Evolutionary conservation across 495 filamentous ascomycete species (phyloP), one percentile per base, ranked within the genome.

Genomic region (Margaritispora aquatica): DNA sequence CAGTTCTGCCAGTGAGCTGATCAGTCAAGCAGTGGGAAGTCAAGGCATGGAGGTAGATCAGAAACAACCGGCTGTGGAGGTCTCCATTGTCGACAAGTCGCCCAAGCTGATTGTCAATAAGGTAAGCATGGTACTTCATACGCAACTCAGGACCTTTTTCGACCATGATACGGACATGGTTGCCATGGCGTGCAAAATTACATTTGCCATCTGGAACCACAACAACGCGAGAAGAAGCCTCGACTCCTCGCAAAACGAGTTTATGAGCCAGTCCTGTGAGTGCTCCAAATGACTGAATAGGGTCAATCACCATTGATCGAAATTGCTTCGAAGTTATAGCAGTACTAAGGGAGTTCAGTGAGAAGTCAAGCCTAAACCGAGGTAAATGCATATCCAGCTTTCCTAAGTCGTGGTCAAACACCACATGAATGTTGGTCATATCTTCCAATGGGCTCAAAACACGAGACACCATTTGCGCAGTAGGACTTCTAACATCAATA

Each of bases 41-140:
- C n/a, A n/a, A n/a, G n/a, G n/a, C n/a, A n/a, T 89, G 84, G 1
- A 88, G 71, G 54, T 81, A 82, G 36, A 71, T 75, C 10, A 82
- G 62, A 52, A 73, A 75, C 0, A 88, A 67, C 61, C 76, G 81
- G 70, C 78, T 82, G 17, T 77, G 71, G 1, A 87, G 52, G 22
- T 73, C 80, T 0, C 79, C 78, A 60, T 78, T 77, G 38, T 81
- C 77, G 0, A 70, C 57, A 7, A 87, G 66, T 19, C 73, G 63
- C 0, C 80, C 77, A 2, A 87, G 72, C 29, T 70, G 64, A 0
- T 51, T 29, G 59, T 88, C 77, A n/a, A 87, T 60, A 0, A 66
- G 53, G 57, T 78, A 86, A 4, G 66, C 41, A 46, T 74, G 70
- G 61, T 70, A 67, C 60, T 67, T 11, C 51, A 70, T 49, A 52